phyloP scores from a whole-genome alignment of 257 asterid genomes.

The Cinchona pubescens region DNA sequence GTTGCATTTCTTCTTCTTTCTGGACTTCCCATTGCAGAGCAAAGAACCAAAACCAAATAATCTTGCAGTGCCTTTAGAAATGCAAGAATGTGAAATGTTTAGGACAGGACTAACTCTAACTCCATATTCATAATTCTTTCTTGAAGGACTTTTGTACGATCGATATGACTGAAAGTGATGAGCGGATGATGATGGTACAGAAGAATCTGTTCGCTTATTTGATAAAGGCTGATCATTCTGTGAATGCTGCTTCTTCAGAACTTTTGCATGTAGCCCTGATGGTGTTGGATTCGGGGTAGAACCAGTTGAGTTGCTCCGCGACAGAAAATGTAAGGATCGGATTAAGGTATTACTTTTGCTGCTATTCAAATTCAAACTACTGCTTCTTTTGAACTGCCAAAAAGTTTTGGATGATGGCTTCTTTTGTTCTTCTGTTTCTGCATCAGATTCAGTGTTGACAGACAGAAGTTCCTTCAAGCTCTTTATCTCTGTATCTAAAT shows the following conservation, averaged over 20 bases:
- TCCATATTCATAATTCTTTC: conserved; percentile 55
- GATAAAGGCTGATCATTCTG: conserved; percentile 38
- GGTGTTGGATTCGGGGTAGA: conserved; percentile 61
- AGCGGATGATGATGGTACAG: conserved; percentile 24
- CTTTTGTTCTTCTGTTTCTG: conserved; percentile 24
- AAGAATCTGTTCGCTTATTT: conserved; percentile 24
- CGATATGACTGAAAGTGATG: conserved; percentile 27
- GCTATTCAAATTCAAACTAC: conserved; percentile 50
- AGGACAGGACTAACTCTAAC: conserved; percentile 64
- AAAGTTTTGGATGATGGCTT: conserved; percentile 40
- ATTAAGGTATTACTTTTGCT: conserved; percentile 38
- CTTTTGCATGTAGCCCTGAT: conserved; percentile 26
- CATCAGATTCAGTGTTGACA: conserved; percentile 29
- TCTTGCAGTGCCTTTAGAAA: conserved; percentile 55
- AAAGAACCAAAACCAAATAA: conserved; percentile 67
- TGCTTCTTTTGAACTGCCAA: conserved; percentile 79
- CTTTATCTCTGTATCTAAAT: conserved; percentile 39
- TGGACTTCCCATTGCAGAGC: conserved; percentile 62
- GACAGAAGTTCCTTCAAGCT: conserved; percentile 62
- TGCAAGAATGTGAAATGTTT: conserved; percentile 62
- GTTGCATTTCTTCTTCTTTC: conserved; percentile 62
- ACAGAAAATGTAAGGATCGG: conserved; percentile 55
- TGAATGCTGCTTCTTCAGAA: conserved; percentile 45
- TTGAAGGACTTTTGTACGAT: conserved; percentile 40
- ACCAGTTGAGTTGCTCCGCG: conserved; percentile 80